These are phyloP conservation scores for Malbranchea zuffiana DNA, from an alignment of 2,329 filamentous ascomycete species.

Conservation along the genomic window DNA sequence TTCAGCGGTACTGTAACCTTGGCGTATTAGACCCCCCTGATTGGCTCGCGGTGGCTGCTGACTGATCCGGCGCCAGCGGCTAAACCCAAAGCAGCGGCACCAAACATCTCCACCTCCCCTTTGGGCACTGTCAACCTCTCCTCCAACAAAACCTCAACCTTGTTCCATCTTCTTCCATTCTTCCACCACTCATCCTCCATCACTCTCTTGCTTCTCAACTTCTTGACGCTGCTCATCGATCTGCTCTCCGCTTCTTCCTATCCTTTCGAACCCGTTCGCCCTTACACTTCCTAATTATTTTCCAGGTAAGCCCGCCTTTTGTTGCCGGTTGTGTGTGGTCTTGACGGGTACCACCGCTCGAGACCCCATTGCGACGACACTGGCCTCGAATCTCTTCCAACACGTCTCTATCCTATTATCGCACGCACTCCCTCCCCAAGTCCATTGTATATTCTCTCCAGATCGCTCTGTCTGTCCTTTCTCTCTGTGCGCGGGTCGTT, in stretches of 20 bases:
- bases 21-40: too few relatives aligned
- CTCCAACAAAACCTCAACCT: slow-evolving; percentile 13
- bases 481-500: too few relatives aligned
- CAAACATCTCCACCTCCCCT: slow-evolving; percentile 13
- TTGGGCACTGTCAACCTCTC: slow-evolving; percentile 10
- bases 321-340: too few relatives aligned
- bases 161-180: slow-evolving; percentile 13
- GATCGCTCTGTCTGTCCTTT: too few relatives aligned
- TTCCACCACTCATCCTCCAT: slow-evolving; percentile 6
- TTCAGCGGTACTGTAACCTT: too few relatives aligned
- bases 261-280: slow-evolving; percentile 10
- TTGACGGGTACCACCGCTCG: too few relatives aligned
- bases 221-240: slow-evolving; percentile 8
- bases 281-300: slow-evolving; percentile 12
- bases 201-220: slow-evolving; percentile 4
- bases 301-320: slow-evolving; percentile 9
- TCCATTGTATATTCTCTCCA: too few relatives aligned
- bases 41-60: slow-evolving; percentile 6
- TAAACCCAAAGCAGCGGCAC: slow-evolving; percentile 10
- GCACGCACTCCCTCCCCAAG: too few relatives aligned
- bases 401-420: too few relatives aligned
- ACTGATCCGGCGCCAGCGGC: slow-evolving; percentile 1
- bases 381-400: too few relatives aligned
- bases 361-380: too few relatives aligned
- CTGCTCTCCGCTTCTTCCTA: slow-evolving; percentile 15